Conservation (phyloP, 768 basidiomycete species). For the Fibroporia radiculosa region DNA sequence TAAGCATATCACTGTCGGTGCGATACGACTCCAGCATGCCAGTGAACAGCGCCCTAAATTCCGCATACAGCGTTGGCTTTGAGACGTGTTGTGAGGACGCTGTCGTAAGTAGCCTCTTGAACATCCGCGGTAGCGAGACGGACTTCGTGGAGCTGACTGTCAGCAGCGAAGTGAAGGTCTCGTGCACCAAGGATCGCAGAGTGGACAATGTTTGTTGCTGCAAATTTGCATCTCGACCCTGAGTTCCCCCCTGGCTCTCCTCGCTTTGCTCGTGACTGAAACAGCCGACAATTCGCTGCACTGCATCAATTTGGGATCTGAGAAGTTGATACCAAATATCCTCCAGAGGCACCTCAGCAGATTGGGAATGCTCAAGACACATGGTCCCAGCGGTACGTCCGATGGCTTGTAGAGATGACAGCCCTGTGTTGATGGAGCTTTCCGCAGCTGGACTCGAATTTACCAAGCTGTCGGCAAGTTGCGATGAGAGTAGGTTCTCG, state of each 20-base stretch:
- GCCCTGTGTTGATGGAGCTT: slow-evolving; percentile 14
- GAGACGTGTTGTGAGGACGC: slow-evolving; percentile 42
- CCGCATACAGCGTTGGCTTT: slow-evolving; percentile 68
- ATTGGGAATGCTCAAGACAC: slow-evolving; percentile 60
- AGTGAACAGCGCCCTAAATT: slow-evolving; percentile 84
- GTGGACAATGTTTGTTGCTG: slow-evolving; percentile 33
- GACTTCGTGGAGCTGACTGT: slow-evolving; percentile 73
- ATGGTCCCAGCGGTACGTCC: slow-evolving; percentile 55
- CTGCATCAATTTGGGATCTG: slow-evolving; percentile 70
- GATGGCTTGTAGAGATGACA: slow-evolving; percentile 47
- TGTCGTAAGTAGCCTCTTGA: slow-evolving; percentile 85
- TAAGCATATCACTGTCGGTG: slow-evolving; percentile 83
- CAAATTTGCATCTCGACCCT: not conserved
- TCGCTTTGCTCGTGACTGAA: too few relatives aligned
- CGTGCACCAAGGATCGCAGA: slow-evolving; percentile 72
- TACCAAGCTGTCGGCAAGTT: slow-evolving; percentile 33
- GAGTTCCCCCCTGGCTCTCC: slow-evolving; percentile 4
- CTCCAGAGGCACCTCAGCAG: slow-evolving; percentile 45
- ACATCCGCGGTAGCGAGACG: slow-evolving; percentile 86
- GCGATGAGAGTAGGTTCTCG: slow-evolving; percentile 41
- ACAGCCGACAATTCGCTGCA: slow-evolving; percentile 58
- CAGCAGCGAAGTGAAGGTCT: slow-evolving; percentile 77
- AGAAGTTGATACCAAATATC: slow-evolving; percentile 89
- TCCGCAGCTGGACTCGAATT: slow-evolving; percentile 1
- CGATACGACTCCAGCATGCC: slow-evolving; percentile 97